Percentiles rank a stretch among this genome's conserved stretches.
These are phyloP conservation scores for Ogataea saltuana DNA, from an alignment of 805 yeast species.

Conservation along the genomic window DNA sequence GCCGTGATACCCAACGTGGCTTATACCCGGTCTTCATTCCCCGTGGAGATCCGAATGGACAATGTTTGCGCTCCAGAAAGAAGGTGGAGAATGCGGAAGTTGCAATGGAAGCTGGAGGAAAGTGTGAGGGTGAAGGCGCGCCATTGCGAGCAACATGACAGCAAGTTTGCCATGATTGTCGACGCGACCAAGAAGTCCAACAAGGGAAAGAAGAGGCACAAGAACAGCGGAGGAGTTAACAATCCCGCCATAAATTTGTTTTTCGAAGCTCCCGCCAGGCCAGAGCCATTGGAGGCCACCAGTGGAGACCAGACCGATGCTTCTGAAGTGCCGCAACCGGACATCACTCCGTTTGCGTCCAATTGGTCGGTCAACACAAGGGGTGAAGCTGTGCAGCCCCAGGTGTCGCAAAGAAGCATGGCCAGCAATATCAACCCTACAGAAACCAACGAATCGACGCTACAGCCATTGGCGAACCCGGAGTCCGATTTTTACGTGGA, in stretches of 20 bases:
- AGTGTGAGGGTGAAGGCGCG: conserved; percentile 59
- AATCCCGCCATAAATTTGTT: conserved; percentile 29
- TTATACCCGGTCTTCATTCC: conserved; percentile 83
- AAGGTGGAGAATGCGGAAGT: conserved; percentile 91
- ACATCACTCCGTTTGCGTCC: conserved; percentile 28
- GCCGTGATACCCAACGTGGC: conserved; percentile 87
- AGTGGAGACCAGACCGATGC: conserved; percentile 1
- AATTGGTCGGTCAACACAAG: conserved; percentile 30
- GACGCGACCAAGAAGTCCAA: conserved; percentile 39
- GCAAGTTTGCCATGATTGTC: conserved; percentile 48
- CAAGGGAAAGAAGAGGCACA: conserved; percentile 27
- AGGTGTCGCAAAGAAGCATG: conserved; percentile 12
- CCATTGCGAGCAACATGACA: conserved; percentile 58
- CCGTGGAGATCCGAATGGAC: conserved; percentile 79
- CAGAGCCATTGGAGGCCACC: conserved; percentile 7
- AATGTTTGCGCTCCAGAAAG: conserved; percentile 58
- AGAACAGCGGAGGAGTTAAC: conserved; percentile 33
- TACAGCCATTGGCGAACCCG: neutral
- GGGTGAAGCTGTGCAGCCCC: conserved; percentile 15
- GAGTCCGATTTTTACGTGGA: conserved; percentile 51
- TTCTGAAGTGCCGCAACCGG: conserved; percentile 15
- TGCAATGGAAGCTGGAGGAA: conserved; percentile 90
- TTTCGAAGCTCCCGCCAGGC: conserved; percentile 30
- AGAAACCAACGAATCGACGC: conserved; percentile 3
- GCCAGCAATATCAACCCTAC: conserved; percentile 1